phyloP scores from a whole-genome alignment of 805 yeast species.

The Ogataea ramenticola region DNA sequence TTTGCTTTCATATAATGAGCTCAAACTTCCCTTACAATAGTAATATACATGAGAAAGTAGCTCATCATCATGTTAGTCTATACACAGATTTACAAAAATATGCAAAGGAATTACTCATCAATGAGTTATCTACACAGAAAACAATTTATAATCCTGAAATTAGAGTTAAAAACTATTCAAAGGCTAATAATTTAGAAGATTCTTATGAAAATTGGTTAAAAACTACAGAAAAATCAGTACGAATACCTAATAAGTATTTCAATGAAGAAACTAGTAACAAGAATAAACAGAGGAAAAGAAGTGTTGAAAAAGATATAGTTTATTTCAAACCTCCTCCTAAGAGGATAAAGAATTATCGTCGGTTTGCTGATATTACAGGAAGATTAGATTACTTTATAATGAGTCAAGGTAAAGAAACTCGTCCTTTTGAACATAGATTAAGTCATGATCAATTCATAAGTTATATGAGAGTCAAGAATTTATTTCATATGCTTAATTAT shows the following conservation, averaged over 20 bases:
- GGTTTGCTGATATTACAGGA: too few relatives aligned
- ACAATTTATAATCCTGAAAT: slow-evolving; percentile 6
- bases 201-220: slow-evolving; percentile 15
- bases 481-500: not conserved
- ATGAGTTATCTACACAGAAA: not conserved
- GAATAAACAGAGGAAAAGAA: not conserved
- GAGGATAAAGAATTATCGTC: too few relatives aligned
- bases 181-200: slow-evolving; percentile 9
- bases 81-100: not conserved
- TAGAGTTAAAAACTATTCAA: slow-evolving; percentile 7
- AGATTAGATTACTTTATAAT: not conserved
- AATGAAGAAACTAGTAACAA: not conserved
- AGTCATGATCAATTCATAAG: not conserved
- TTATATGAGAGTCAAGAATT: not conserved
- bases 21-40: too few relatives aligned
- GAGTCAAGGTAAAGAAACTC: not conserved
- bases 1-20: too few relatives aligned
- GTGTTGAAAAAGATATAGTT: not conserved
- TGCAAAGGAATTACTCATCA: not conserved
- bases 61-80: not conserved
- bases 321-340: not conserved
- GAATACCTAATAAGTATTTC: not conserved
- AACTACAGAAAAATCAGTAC: not conserved
- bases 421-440: not conserved
- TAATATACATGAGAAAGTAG: too few relatives aligned